Conservation (phyloP, 345 rosid genomes). For the Microthlaspi erraticum region DNA sequence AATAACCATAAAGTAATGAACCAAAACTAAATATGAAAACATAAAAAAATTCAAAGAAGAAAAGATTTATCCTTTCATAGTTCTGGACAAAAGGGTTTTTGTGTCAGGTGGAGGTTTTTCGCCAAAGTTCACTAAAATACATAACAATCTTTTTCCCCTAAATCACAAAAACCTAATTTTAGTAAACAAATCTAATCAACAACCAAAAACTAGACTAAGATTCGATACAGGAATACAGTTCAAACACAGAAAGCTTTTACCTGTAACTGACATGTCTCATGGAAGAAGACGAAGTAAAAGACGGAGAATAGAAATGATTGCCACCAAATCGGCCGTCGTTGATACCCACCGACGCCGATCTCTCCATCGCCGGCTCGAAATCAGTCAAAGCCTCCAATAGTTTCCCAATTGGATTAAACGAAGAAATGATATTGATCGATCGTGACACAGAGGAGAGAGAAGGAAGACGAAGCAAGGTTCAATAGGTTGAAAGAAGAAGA, state of each 20-base stretch:
- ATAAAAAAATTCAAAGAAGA: not conserved
- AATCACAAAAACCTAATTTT: not conserved
- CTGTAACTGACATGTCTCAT: constrained; percentile 46
- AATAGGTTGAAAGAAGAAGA: not conserved
- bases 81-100: not conserved
- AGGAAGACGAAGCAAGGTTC: no score
- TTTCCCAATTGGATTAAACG: not conserved
- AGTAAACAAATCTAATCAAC: not conserved
- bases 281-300: constrained; percentile 39
- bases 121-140: not conserved
- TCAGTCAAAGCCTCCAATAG: not conserved
- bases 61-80: not conserved
- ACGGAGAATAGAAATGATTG: constrained; percentile 33
- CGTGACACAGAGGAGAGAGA: no score
- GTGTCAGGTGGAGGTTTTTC: not conserved
- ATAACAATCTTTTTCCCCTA: not conserved
- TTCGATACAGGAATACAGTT: not conserved
- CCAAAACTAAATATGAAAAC: not conserved
- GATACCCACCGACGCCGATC: constrained; percentile 42
- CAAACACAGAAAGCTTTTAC: not conserved
- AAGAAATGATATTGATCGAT: not conserved
- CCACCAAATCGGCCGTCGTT: constrained; percentile 42
- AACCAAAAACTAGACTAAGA: not conserved
- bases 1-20: constrained; percentile 9
- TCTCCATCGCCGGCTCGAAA: constrained; percentile 37